Conservation (phyloP, 371 early-diverging fungal genomes). For the Aphelidium insulamus region DNA sequence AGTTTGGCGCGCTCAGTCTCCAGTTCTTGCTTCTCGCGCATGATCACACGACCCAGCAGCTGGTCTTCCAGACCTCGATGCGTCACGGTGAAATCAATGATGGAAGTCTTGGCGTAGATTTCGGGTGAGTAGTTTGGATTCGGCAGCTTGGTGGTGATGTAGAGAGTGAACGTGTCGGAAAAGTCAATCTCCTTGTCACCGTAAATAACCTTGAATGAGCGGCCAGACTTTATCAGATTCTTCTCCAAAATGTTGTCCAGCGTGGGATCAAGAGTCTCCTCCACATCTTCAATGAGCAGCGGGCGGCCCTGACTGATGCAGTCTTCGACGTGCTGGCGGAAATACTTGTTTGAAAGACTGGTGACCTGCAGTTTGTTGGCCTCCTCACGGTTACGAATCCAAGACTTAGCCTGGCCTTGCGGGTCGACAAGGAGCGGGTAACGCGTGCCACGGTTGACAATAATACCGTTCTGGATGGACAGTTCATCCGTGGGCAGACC, state of each 20-base stretch:
- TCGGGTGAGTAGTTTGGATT: conserved; percentile 36
- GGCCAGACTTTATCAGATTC: conserved; percentile 30
- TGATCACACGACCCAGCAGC: conserved; percentile 31
- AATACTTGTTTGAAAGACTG: conserved; percentile 22
- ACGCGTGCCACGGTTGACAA: conserved; percentile 25
- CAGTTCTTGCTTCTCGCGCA: conserved; percentile 34
- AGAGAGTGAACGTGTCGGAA: conserved; percentile 22
- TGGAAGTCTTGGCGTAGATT: conserved; percentile 29
- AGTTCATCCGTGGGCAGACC: conserved; percentile 37
- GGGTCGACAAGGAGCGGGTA: conserved; percentile 35
- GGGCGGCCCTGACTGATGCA: conserved; percentile 26
- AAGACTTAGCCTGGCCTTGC: conserved; percentile 30
- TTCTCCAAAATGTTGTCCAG: conserved; percentile 31
- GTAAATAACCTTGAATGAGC: conserved; percentile 24
- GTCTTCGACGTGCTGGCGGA: conserved; percentile 29
- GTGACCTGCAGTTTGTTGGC: conserved; percentile 28
- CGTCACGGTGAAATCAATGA: conserved; percentile 36
- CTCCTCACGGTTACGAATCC: conserved; percentile 31
- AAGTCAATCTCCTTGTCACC: conserved; percentile 37
- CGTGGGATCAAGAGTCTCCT: conserved; percentile 29
- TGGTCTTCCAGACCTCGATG: conserved; percentile 32
- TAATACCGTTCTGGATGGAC: conserved; percentile 31
- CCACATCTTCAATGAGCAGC: conserved; percentile 32
- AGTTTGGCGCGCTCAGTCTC: conserved; percentile 32
- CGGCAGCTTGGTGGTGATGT: conserved; percentile 31